These are phyloP conservation scores for Leccinum ponderosum DNA, from an alignment of 1,284 basidiomycete species.

Conservation along the genomic window DNA sequence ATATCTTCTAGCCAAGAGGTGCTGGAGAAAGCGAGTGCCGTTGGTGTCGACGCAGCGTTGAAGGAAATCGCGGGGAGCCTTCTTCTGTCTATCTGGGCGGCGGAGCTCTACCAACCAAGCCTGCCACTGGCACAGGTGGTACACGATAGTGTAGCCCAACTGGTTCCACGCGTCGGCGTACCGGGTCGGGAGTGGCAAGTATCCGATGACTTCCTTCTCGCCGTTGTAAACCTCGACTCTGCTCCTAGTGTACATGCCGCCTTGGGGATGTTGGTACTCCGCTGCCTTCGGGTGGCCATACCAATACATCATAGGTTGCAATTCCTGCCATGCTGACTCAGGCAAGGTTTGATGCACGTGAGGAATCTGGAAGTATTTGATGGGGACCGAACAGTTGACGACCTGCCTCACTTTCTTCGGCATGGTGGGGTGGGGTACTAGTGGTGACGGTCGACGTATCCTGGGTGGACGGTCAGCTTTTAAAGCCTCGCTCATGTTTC, in stretches of 20 bases:
- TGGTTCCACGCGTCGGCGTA: neutral
- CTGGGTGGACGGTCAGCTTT: too few relatives aligned
- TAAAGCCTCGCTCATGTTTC: too few relatives aligned
- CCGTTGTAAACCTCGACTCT: neutral
- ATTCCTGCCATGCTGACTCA: too few relatives aligned
- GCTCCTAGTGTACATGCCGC: neutral
- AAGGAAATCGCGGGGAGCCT: neutral
- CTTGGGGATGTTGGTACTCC: neutral
- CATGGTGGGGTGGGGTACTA: too few relatives aligned
- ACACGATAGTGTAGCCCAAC: neutral
- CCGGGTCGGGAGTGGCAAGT: neutral
- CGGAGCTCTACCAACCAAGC: neutral
- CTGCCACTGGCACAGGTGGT: neutral
- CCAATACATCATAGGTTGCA: too few relatives aligned
- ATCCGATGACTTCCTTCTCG: neutral
- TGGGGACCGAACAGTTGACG: too few relatives aligned
- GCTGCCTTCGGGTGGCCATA: neutral
- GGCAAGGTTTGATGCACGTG: too few relatives aligned
- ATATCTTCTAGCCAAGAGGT: neutral
- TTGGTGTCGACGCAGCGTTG: neutral
- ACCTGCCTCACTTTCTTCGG: too few relatives aligned
- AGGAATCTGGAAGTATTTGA: too few relatives aligned
- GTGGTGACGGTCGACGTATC: too few relatives aligned
- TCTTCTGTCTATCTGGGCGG: neutral
- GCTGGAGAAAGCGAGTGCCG: neutral